phyloP scores from a whole-genome alignment of 2,329 filamentous ascomycete species.

The Corniculantispora saksenae region DNA sequence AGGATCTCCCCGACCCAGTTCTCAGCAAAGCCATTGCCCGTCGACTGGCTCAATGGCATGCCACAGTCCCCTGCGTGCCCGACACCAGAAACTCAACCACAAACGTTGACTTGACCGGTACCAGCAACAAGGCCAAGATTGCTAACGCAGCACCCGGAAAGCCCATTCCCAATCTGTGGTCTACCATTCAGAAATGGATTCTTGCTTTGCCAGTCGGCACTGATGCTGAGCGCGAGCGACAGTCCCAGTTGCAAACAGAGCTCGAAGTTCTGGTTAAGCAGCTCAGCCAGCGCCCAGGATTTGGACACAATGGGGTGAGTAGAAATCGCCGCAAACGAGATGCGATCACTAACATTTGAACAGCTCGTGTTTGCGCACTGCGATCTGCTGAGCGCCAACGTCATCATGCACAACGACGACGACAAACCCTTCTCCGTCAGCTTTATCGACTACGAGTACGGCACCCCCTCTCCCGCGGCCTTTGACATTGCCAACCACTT shows the following conservation, averaged over 20 bases:
- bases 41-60: conserved; percentile 91
- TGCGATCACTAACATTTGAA: conserved; percentile 6
- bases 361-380: conserved; percentile 92
- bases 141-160: conserved; percentile 63
- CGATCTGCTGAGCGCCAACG: conserved; percentile 93
- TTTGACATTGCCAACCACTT: conserved; percentile 99
- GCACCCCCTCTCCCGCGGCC: conserved; percentile 87
- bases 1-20: conserved; percentile 73
- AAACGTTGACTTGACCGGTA: conserved; percentile 28
- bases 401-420: conserved; percentile 69
- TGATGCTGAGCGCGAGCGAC: conserved; percentile 66
- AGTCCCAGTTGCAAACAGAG: conserved; percentile 71
- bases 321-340: not conserved
- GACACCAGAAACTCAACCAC: conserved; percentile 30
- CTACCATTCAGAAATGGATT: conserved; percentile 95
- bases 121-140: conserved; percentile 43
- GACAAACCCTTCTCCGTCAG: conserved; percentile 52
- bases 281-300: conserved; percentile 73
- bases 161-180: conserved; percentile 86
- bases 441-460: conserved; percentile 99
- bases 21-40: conserved; percentile 83
- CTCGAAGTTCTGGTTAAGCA: conserved; percentile 68
- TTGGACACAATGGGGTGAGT: conserved; percentile 74
- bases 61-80: conserved; percentile 61
- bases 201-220: conserved; percentile 76